A percentile compares a stretch with the other conserved stretches of the same genome.
Conservation (phyloP, 805 yeast genomes). For the Komagataella pastoris region DNA sequence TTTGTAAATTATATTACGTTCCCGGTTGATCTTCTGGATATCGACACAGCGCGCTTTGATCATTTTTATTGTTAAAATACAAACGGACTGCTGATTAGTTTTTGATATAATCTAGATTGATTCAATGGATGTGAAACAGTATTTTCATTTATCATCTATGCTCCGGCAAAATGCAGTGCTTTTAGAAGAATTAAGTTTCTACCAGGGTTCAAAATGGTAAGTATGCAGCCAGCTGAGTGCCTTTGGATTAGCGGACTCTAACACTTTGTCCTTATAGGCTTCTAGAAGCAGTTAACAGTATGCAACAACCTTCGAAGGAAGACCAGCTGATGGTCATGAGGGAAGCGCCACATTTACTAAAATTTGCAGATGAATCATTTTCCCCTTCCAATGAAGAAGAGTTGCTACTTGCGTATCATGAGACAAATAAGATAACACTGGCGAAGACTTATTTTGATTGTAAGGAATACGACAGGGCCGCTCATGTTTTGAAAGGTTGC, state of each 20-base stretch:
- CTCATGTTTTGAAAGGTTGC: constrained; percentile 39
- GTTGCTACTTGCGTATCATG: constrained; percentile 16
- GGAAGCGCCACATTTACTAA: background rate
- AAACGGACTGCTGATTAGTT: background rate
- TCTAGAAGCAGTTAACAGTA: background rate
- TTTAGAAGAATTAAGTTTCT: constrained; percentile 44
- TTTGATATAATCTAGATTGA: background rate
- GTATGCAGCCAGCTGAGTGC: background rate
- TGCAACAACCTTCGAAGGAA: constrained; percentile 7
- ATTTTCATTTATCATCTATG: constrained; percentile 11
- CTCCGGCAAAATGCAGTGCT: constrained; percentile 27
- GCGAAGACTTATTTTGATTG: constrained; percentile 70
- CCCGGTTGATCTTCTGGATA: too few species aligned
- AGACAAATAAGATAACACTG: constrained; percentile 33
- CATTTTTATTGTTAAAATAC: background rate
- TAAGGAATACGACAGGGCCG: constrained; percentile 76
- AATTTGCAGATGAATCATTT: background rate
- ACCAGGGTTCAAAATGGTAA: constrained; percentile 69
- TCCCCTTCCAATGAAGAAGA: constrained; percentile 7
- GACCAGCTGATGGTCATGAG: background rate
- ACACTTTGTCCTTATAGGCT: background rate
- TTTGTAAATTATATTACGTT: too few species aligned
- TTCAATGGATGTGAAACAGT: constrained; percentile 15
- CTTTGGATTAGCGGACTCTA: background rate
- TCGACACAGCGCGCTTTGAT: background rate